phyloP scores from a whole-genome alignment of 495 filamentous ascomycete genomes.

The Aspergillus affinis region DNA sequence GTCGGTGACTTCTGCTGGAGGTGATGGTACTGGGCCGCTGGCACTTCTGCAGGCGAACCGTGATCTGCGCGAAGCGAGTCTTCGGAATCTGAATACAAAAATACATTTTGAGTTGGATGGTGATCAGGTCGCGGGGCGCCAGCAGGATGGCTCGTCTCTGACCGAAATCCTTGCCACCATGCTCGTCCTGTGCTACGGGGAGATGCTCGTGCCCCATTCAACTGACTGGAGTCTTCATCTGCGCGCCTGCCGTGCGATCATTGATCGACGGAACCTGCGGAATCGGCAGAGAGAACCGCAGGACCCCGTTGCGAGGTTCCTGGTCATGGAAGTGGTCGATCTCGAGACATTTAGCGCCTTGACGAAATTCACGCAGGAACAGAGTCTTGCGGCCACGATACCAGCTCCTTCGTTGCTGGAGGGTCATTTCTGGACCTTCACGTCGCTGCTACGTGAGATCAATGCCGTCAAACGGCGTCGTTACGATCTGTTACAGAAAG shows the following conservation, averaged over 20 bases:
- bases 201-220: slow-evolving; percentile 19
- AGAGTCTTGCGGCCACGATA: not conserved
- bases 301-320: slow-evolving; percentile 9
- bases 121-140: not conserved
- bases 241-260: slow-evolving; percentile 19
- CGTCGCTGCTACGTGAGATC: slow-evolving; percentile 14
- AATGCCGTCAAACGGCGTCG: slow-evolving; percentile 13
- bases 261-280: slow-evolving; percentile 15
- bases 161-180: slow-evolving; percentile 16
- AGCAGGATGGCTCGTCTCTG: slow-evolving; percentile 2
- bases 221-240: slow-evolving; percentile 21
- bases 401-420: not conserved
- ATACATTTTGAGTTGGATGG: slow-evolving; percentile 11
- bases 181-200: slow-evolving; percentile 20
- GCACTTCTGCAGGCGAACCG: slow-evolving; percentile 2
- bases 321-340: slow-evolving; percentile 23
- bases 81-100: slow-evolving; percentile 11
- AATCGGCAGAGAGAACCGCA: slow-evolving; percentile 1
- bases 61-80: slow-evolving; percentile 13
- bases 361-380: slow-evolving; percentile 3
- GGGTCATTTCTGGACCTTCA: slow-evolving; percentile 17
- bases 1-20: slow-evolving; percentile 13
- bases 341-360: slow-evolving; percentile 18
- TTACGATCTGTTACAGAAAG: not conserved
- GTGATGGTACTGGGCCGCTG: not conserved